Base-by-base conservation (phyloP, 192 early-diverging fungal genomes). In the Chytriomyces sp. region DNA sequence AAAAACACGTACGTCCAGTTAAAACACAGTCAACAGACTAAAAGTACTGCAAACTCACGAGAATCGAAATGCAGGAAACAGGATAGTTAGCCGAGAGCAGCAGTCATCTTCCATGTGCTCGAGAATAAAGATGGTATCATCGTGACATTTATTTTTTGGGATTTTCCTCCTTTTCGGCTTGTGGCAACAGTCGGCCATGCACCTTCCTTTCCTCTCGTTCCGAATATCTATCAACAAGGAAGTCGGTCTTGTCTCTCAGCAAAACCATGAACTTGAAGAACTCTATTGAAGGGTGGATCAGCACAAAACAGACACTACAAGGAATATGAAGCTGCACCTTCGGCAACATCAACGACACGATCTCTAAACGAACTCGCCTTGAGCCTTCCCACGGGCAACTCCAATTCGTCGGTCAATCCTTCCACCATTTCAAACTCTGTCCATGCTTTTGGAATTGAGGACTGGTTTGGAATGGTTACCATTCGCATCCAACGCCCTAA, bases 401-500 rank as follows among this genome's bases (percentile, higher is more conserved):
- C 68, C 49, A 70, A 53, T 26, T 49, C 48, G 26, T 70, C 68
- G 3, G 49, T 26, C 16, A 53, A 7, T 13, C 50, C 68, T 7
- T 9, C 16, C 45, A 70, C 16, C 48, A 70, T 70, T 1, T 87
- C 86, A 53, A 87, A 87, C 53, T 87, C 86, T 0, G 83, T 87
- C 85, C 85, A 87, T 7, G 86, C 86, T 49, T 87, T 87, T 50
- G 85, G 83, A n/a, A 87, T 83, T 0, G 86, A 87, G 11, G 78
- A 81, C 72, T 87, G 85, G 46, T 87, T 87, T 26, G 79, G 86
- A 66, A 87, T 87, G 5, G 82, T 83, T 28, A 87, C 81, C 86
- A 87, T 87, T 7, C 86, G 82, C 86, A 87, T 87, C 86, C 86
- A 87, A 45, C 83, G 62, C 7, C 86, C 86, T 28, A 87, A 79